phyloP scores from a whole-genome alignment of 345 rosid genomes.

The Triadica sebifera region DNA sequence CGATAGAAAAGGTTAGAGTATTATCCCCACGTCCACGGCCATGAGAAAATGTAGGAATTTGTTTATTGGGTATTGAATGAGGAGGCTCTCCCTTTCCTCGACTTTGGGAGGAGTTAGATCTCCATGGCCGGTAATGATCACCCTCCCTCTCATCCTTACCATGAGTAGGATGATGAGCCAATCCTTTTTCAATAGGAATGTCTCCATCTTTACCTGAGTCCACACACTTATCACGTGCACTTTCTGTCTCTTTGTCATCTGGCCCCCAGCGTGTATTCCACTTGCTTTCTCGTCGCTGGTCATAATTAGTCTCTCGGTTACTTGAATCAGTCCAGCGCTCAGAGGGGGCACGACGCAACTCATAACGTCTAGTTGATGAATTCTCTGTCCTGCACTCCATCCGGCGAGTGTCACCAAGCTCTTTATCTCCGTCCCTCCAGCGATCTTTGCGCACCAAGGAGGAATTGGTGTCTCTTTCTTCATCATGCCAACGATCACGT shows the following conservation, averaged over 20 bases:
- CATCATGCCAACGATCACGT: slow-evolving; percentile 92
- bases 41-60: slow-evolving; percentile 49
- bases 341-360: slow-evolving; percentile 63
- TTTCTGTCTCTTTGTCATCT: slow-evolving; percentile 63
- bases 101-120: slow-evolving; percentile 57
- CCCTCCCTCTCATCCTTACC: slow-evolving; percentile 66
- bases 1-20: slow-evolving; percentile 49
- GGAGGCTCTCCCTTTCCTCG: slow-evolving; percentile 75
- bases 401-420: slow-evolving; percentile 60
- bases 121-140: slow-evolving; percentile 77
- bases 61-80: slow-evolving; percentile 66
- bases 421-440: slow-evolving; percentile 85
- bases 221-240: slow-evolving; percentile 50
- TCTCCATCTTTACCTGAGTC: slow-evolving; percentile 75
- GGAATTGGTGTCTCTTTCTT: slow-evolving; percentile 83
- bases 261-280: slow-evolving; percentile 99
- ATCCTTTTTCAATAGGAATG: slow-evolving; percentile 51
- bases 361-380: slow-evolving; percentile 54
- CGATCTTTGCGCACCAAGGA: slow-evolving; percentile 56
- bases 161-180: slow-evolving; percentile 45
- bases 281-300: slow-evolving; percentile 92
- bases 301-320: slow-evolving; percentile 65
- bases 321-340: slow-evolving; percentile 82
- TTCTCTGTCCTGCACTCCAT: slow-evolving; percentile 80
- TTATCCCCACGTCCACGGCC: slow-evolving; percentile 74